Base-by-base conservation (phyloP, 2,329 filamentous ascomycete species). In the Curvularia spicifera region DNA sequence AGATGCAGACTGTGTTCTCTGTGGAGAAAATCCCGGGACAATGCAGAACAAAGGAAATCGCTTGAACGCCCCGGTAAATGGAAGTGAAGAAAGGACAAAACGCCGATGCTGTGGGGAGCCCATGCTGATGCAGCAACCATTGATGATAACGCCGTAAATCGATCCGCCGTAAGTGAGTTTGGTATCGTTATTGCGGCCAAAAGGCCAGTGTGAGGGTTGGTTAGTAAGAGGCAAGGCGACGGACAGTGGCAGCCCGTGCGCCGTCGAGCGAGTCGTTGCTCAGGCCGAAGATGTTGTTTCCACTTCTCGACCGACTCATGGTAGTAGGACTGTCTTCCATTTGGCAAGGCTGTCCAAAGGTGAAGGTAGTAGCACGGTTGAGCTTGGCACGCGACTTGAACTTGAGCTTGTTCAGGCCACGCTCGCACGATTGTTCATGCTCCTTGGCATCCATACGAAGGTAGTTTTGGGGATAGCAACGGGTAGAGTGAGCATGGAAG, bases 371-470 rank as follows among this genome's bases (percentile, higher is more conserved):
- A 31, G 95, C 93, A 64, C 95, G 87, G 75, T 87, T 86, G 56
- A 99, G 83, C 72, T 94, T 95, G 67, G 91, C 90, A 70, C 93
- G 87, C 39, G 56, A 58, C 56, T 75, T 95, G 90, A 58, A 58
- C 78, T 96, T 94, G 70, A 99, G 87, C 75, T 93, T 93, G 71
- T 93, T 92, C 83, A 99, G 89, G 71, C 96, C 94, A 68, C 92
- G 90, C 81, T 99, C 95, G 76, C 95, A 98, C 43, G 93, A 95
- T 71, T 88, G 89, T 69, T 92, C 91, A 78, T 99, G 93, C 75
- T 94, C 91, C 74, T 94, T 90, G 65, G 91, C 91, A 65, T 89
- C 90, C 95, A 99, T 99, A 78, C 95, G 93, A 58, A 99, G 91
- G 74, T 99, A 99, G 74, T 94, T 93, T 71, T 96, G 93, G 22